Percentiles rank a stretch among this genome's conserved stretches.
Conservation (phyloP, 1,139 yeast genomes). For the Hyphopichia buzzinii region DNA sequence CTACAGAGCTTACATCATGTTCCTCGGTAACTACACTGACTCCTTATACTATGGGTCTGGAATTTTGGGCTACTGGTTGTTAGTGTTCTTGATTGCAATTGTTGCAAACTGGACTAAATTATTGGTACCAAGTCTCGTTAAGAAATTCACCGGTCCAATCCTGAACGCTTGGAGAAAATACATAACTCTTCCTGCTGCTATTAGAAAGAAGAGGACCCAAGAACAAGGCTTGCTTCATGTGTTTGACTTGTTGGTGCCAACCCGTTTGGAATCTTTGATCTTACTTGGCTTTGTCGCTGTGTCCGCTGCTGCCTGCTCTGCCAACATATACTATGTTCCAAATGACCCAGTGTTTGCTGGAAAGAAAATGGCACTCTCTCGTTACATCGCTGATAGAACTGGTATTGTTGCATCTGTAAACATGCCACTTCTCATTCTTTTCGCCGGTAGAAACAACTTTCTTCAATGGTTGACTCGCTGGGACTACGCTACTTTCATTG, state of each 20-base stretch:
- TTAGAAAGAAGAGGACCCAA: conserved; percentile 21
- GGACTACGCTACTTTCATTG: conserved; percentile 34
- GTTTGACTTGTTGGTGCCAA: conserved; percentile 26
- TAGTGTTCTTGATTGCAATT: conserved; percentile 40
- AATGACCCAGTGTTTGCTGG: conserved; percentile 24
- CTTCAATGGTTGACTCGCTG: conserved; percentile 42
- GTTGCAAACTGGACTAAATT: conserved; percentile 40
- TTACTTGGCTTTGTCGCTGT: conserved; percentile 42
- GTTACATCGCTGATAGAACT: conserved; percentile 32
- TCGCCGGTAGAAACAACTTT: conserved; percentile 46
- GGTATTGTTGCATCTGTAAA: conserved; percentile 30
- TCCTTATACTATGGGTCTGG: conserved; percentile 51
- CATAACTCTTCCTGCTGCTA: conserved; percentile 31
- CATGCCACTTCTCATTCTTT: conserved; percentile 35
- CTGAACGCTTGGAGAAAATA: conserved; percentile 26
- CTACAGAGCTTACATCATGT: conserved; percentile 22
- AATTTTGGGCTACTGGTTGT: conserved; percentile 47
- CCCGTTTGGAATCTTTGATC: conserved; percentile 26
- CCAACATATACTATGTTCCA: conserved; percentile 16
- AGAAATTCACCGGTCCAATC: conserved; percentile 20
- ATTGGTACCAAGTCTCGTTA: conserved; percentile 24
- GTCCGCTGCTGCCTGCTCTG: conserved; percentile 36
- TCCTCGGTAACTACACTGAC: conserved; percentile 33
- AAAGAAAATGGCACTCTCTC: conserved; percentile 18
- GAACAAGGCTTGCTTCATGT: conserved; percentile 17